Evolutionary conservation across 2,329 filamentous ascomycete genomes (phyloP).

Genomic region (Calonectria fujianensis): DNA sequence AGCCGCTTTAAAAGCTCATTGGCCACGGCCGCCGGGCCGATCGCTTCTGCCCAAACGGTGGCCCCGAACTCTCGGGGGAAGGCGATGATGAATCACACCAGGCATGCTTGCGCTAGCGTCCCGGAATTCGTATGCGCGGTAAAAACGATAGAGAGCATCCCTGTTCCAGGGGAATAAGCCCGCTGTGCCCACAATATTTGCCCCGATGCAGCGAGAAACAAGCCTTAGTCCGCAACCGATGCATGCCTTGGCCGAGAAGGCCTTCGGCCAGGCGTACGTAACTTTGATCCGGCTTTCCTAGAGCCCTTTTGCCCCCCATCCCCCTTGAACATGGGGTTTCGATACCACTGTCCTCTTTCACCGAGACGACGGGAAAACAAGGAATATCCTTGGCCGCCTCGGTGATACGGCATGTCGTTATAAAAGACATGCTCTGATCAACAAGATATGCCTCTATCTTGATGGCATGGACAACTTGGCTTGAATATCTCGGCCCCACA

Average conservation of each 20-base stretch:
- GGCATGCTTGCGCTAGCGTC: slow-evolving; percentile 5
- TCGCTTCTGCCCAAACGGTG: not conserved
- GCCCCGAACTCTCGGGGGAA: slow-evolving; percentile 4
- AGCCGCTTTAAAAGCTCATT: not conserved
- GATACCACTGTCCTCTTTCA: not conserved
- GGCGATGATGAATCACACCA: slow-evolving; percentile 14
- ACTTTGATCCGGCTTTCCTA: not conserved
- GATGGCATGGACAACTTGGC: not conserved
- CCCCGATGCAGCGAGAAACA: not conserved
- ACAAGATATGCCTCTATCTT: not conserved
- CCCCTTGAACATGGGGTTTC: not conserved
- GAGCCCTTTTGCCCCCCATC: not conserved
- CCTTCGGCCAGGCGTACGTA: not conserved
- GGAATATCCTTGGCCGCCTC: not conserved
- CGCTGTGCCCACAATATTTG: slow-evolving; percentile 7
- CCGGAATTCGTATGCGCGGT: not conserved
- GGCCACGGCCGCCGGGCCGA: slow-evolving; percentile 6
- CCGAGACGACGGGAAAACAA: not conserved
- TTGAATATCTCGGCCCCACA: not conserved
- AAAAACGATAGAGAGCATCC: not conserved
- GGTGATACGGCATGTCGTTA: not conserved
- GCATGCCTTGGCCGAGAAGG: not conserved
- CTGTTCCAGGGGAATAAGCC: slow-evolving; percentile 6
- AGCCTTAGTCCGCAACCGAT: not conserved
- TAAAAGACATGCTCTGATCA: slow-evolving; percentile 9